phyloP scores from a whole-genome alignment of 257 asterid species.

The Scutellaria baicalensis region DNA sequence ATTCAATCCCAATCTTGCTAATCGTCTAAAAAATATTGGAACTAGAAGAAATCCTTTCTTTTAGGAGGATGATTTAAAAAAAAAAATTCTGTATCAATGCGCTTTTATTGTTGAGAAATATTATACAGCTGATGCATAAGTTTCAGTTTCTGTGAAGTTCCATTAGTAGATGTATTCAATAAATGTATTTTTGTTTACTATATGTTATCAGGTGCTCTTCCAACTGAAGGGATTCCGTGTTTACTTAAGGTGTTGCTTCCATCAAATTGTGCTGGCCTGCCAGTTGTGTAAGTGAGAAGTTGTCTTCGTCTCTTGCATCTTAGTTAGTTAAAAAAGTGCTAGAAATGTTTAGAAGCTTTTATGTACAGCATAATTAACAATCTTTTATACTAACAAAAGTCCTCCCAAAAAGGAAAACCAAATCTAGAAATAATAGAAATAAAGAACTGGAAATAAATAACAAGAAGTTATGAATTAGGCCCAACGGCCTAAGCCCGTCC shows the following conservation, averaged over 20 bases:
- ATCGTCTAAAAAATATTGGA: not conserved
- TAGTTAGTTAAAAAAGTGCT: too few species aligned
- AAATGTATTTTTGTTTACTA: not conserved
- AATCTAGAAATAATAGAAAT: too few species aligned
- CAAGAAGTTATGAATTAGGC: too few species aligned
- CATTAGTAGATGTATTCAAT: not conserved
- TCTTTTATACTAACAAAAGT: too few species aligned
- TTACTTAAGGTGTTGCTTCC: slow-evolving; percentile 87
- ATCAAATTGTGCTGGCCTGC: slow-evolving; percentile 74
- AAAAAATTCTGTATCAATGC: not conserved
- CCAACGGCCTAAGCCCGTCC: too few species aligned
- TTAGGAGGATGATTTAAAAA: not conserved
- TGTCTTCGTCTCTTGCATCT: not conserved
- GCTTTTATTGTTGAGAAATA: not conserved
- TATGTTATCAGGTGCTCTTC: slow-evolving; percentile 65
- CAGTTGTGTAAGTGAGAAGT: slow-evolving; percentile 62
- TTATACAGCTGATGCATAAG: not conserved
- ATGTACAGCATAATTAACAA: too few species aligned
- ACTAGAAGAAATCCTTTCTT: not conserved
- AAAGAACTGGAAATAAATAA: too few species aligned
- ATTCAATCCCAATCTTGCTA: not conserved
- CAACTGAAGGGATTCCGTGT: slow-evolving; percentile 98
- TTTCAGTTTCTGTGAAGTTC: not conserved
- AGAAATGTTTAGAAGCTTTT: too few species aligned
- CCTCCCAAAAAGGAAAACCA: too few species aligned